phyloP scores from a whole-genome alignment of 2,329 filamentous ascomycete genomes.

The Ceratocystis albifundus region DNA sequence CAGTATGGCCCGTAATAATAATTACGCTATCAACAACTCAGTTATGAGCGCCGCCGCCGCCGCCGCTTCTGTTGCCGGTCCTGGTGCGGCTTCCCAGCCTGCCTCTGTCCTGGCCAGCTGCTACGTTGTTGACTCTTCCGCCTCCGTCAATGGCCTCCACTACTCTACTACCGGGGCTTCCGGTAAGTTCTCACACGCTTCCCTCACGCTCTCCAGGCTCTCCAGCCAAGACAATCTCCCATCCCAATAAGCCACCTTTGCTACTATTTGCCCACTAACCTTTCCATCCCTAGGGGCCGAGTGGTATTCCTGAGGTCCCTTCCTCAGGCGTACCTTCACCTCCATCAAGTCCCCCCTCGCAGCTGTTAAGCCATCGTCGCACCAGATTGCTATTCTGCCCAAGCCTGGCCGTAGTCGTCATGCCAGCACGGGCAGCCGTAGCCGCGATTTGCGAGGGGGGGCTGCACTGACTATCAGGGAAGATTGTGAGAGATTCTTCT shows the following conservation, averaged over 20 bases:
- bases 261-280: conserved; percentile 14
- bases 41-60: conserved; percentile 33
- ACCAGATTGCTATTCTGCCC: conserved; percentile 53
- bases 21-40: conserved; percentile 55
- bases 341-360: conserved; percentile 79
- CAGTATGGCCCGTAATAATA: conserved; percentile 59
- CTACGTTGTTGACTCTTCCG: conserved; percentile 68
- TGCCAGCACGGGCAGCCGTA: conserved; percentile 29
- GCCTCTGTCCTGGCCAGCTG: conserved; percentile 80
- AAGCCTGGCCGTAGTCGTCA: conserved; percentile 34
- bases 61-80: conserved; percentile 29
- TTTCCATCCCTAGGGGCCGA: conserved; percentile 50
- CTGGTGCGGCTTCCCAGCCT: conserved; percentile 30
- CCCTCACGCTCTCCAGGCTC: not conserved
- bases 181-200: conserved; percentile 41
- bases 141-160: conserved; percentile 71
- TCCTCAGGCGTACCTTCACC: conserved; percentile 75
- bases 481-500: conserved; percentile 99
- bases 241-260: not conserved
- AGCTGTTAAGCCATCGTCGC: conserved; percentile 51
- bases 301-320: conserved; percentile 91
- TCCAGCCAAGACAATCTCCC: not conserved
- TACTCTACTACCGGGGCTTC: conserved; percentile 88
- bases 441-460: conserved; percentile 61
- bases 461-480: conserved; percentile 92